Evolutionary conservation across 73 alveolate genomes (phyloP).

Genomic region (Paramecium primaurelia): DNA sequence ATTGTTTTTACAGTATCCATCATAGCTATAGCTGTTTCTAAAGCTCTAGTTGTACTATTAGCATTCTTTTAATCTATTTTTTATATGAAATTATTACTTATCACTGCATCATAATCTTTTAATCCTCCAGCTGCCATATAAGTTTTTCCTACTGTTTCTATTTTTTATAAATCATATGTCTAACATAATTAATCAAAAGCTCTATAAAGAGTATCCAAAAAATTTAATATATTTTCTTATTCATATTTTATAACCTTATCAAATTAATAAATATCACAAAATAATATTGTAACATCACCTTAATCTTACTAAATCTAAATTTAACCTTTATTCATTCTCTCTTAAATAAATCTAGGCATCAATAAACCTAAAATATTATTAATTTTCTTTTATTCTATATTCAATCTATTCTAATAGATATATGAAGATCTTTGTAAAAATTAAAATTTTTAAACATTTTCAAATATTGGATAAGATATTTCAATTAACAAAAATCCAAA

Average conservation of each 20-base stretch:
- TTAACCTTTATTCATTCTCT: conserved; percentile 71
- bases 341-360: conserved; percentile 79
- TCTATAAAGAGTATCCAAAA: conserved; percentile 52
- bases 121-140: conserved; percentile 92
- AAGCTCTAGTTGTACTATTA: conserved; percentile 29
- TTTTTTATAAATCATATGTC: conserved; percentile 37
- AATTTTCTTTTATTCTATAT: conserved; percentile 46
- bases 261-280: conserved; percentile 80
- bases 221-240: conserved; percentile 34
- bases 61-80: not conserved
- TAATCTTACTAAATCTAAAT: conserved; percentile 60
- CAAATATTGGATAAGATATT: not conserved
- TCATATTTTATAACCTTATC: conserved; percentile 71
- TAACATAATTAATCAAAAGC: conserved; percentile 51
- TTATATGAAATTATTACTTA: not conserved
- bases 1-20: conserved; percentile 35
- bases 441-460: not conserved
- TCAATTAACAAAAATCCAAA: not conserved
- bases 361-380: conserved; percentile 66
- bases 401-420: not conserved
- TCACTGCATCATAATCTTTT: conserved; percentile 65
- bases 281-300: conserved; percentile 81
- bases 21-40: conserved; percentile 37
- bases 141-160: conserved; percentile 77
- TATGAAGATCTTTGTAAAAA: not conserved